Evolutionary conservation across 1,284 basidiomycete genomes (phyloP), one percentile per base, ranked within the genome.

Genomic region (Tilletiopsis washingtonensis): DNA sequence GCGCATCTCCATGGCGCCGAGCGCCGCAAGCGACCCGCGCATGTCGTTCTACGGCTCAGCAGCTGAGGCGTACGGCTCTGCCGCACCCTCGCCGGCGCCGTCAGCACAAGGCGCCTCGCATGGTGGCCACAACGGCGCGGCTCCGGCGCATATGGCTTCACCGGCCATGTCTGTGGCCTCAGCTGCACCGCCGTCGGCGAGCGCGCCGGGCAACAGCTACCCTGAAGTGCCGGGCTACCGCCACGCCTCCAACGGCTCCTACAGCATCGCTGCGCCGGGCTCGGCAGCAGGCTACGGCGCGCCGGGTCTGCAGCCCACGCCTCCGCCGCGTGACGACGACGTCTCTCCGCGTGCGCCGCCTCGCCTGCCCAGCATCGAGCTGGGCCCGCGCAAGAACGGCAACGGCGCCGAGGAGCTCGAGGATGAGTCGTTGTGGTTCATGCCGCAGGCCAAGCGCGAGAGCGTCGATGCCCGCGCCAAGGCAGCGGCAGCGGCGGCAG

Each of bases 351-450:
- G n/a, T 9, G 47, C 17, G 19, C 57, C 60, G 12, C 57, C 62
- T 7, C 43, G 50, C 11, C 27, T 67, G 5, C 64, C 64, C 1
- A 66, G 56, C 45, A 47, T 64, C 48, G 62, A 66, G 14, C 45
- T 53, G 49, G 21, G 23, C 19, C n/a, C 29, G 14, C 41, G 14
- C 5, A 19, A 11, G n/a, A n/a, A n/a, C n/a, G n/a, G n/a, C n/a
- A n/a, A n/a, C n/a, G n/a, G n/a, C n/a, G n/a, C n/a, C n/a, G n/a
- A n/a, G n/a, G n/a, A n/a, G n/a, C n/a, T n/a, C n/a, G n/a, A n/a
- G n/a, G n/a, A n/a, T n/a, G n/a, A n/a, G n/a, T n/a, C n/a, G n/a
- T n/a, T n/a, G n/a, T n/a, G n/a, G n/a, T n/a, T n/a, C n/a, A n/a
- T n/a, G n/a, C n/a, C n/a, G n/a, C n/a, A n/a, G n/a, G n/a, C n/a